These are phyloP conservation scores for Fusarium sp. DNA, from an alignment of 2,329 filamentous ascomycete species.

Conservation along the genomic window DNA sequence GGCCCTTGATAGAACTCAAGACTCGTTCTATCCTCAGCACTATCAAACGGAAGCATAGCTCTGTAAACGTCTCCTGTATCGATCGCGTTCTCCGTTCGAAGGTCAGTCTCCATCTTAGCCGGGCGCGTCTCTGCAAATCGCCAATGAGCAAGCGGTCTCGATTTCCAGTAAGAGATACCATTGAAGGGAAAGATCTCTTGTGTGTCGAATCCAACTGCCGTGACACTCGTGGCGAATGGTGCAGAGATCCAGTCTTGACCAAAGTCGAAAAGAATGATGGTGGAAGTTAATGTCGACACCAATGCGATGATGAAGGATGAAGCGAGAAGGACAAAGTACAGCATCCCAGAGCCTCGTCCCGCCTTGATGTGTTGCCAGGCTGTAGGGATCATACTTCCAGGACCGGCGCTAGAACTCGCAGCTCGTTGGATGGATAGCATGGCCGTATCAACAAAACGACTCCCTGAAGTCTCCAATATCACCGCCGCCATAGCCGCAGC, in stretches of 20 bases:
- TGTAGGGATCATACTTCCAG: slow-evolving; percentile 10
- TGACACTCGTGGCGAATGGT: not conserved
- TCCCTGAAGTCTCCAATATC: slow-evolving; percentile 19
- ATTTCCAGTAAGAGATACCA: slow-evolving; percentile 24
- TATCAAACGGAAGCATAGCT: slow-evolving; percentile 4
- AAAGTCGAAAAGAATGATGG: slow-evolving; percentile 31
- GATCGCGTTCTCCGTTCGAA: not conserved
- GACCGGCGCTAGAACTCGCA: slow-evolving; percentile 6
- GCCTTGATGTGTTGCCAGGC: not conserved
- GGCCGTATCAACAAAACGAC: not conserved
- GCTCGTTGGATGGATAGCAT: slow-evolving; percentile 19
- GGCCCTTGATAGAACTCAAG: slow-evolving; percentile 10
- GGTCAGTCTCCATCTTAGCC: not conserved
- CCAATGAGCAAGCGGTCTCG: slow-evolving; percentile 20
- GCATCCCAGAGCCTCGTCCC: not conserved
- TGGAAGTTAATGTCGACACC: slow-evolving; percentile 17
- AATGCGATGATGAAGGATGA: not conserved
- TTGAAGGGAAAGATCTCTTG: not conserved
- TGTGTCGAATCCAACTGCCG: slow-evolving; percentile 7
- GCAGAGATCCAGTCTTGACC: not conserved
- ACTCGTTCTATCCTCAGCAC: not conserved
- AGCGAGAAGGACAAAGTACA: not conserved
- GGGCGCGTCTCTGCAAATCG: slow-evolving; percentile 17
- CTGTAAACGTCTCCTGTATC: slow-evolving; percentile 13
- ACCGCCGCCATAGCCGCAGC: slow-evolving; percentile 20